Conservation (phyloP, 805 yeast species). For the Hanseniaspora nectarophila region DNA sequence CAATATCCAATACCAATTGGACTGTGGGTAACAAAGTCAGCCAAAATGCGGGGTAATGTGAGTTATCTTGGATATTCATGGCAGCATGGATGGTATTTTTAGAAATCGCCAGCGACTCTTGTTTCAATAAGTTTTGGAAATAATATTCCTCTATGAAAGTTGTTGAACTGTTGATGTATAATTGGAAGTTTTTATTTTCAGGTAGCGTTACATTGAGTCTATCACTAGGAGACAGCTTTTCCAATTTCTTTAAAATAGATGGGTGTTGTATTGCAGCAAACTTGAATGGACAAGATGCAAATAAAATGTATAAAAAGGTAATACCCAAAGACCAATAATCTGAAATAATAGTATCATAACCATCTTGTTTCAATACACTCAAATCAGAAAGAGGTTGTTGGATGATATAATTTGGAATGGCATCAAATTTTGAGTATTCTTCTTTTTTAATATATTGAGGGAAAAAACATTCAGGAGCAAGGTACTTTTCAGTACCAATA, state of each 20-base stretch:
- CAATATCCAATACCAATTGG: not conserved
- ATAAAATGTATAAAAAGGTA: constrained; percentile 62
- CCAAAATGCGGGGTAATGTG: constrained; percentile 15
- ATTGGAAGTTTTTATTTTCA: constrained; percentile 18
- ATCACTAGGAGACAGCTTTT: not conserved
- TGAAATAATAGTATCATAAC: constrained; percentile 61
- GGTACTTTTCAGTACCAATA: constrained; percentile 75
- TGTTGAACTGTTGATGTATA: constrained; percentile 19
- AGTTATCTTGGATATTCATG: constrained; percentile 15
- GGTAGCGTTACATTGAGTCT: constrained; percentile 11
- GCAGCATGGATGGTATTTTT: constrained; percentile 15
- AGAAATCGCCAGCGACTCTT: constrained; percentile 12
- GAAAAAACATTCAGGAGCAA: constrained; percentile 78
- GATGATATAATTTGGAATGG: constrained; percentile 23
- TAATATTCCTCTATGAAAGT: constrained; percentile 22
- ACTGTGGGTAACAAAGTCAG: constrained; percentile 3
- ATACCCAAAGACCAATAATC: constrained; percentile 87
- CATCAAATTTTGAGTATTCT: constrained; percentile 2
- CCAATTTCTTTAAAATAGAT: constrained; percentile 21
- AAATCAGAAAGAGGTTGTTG: constrained; percentile 4
- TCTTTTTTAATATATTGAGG: constrained; percentile 29
- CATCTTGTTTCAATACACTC: constrained; percentile 7
- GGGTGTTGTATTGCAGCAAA: constrained; percentile 58
- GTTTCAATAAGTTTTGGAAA: constrained; percentile 16
- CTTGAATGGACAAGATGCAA: constrained; percentile 76